Evolutionary conservation across 2,329 filamentous ascomycete species (phyloP).

Genomic region (Chrysoporthe deuterocubensis): DNA sequence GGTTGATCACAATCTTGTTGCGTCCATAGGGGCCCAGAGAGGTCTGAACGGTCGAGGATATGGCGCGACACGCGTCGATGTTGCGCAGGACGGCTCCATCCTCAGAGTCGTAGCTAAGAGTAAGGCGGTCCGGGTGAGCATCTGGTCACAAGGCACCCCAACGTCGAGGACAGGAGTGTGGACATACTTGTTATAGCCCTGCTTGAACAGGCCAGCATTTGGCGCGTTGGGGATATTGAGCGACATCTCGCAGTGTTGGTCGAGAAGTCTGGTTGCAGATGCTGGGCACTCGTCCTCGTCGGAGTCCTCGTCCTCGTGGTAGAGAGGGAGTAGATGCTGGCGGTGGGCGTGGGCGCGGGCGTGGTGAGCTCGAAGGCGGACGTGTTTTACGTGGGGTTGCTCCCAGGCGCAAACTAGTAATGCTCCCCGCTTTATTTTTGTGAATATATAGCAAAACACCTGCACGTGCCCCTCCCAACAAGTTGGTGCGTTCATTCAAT

Average conservation of each 20-base stretch:
- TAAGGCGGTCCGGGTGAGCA: slow-evolving; percentile 27
- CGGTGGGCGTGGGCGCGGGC: slow-evolving; percentile 1
- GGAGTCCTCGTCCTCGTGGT: slow-evolving; percentile 6
- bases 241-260: slow-evolving; percentile 68
- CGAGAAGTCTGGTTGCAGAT: slow-evolving; percentile 11
- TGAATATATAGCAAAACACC: too few species aligned
- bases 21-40: slow-evolving; percentile 96
- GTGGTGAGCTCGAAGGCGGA: background rate
- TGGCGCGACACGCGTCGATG: slow-evolving; percentile 96
- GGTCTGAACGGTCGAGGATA: slow-evolving; percentile 94
- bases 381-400: slow-evolving; percentile 26
- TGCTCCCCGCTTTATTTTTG: too few species aligned
- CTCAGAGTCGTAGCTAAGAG: slow-evolving; percentile 89
- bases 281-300: slow-evolving; percentile 11
- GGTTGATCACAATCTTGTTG: slow-evolving; percentile 99
- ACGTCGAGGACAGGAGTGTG: slow-evolving; percentile 18
- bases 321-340: background rate
- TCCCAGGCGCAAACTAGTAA: too few species aligned
- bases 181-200: slow-evolving; percentile 89
- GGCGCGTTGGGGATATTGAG: slow-evolving; percentile 94
- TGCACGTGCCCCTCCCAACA: too few species aligned
- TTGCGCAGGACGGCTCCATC: slow-evolving; percentile 98
- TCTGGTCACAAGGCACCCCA: slow-evolving; percentile 17
- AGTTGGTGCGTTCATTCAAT: too few species aligned
- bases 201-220: slow-evolving; percentile 92